These are phyloP conservation scores for Solanum chacoense DNA, from an alignment of 305 asterid species.

Conservation along the genomic window DNA sequence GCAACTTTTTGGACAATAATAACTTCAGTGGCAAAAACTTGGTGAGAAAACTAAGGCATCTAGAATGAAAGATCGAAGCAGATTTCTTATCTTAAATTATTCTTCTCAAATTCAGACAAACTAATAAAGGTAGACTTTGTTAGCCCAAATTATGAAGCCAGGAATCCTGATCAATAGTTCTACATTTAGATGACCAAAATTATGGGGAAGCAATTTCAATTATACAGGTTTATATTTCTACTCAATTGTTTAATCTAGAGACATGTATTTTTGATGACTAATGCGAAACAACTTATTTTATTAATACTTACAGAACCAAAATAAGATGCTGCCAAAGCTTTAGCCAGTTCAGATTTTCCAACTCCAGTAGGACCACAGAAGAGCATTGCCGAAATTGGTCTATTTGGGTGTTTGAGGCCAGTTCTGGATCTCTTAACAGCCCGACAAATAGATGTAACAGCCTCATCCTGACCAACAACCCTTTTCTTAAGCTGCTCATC, in stretches of 20 bases:
- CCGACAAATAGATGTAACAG: constrained; percentile 77
- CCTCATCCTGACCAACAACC: constrained; percentile 97
- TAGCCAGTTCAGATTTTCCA: constrained; percentile 94
- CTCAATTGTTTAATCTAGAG: neutral
- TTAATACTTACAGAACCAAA: constrained; percentile 83
- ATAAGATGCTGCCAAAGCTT: constrained; percentile 85
- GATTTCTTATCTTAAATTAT: neutral
- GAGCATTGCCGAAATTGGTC: constrained; percentile 97
- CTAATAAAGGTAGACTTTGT: neutral
- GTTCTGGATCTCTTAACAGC: constrained; percentile 97
- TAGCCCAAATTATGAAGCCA: neutral
- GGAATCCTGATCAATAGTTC: neutral
- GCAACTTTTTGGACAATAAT: neutral
- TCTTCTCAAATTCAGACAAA: neutral
- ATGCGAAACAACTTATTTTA: neutral
- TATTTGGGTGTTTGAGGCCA: constrained; percentile 85
- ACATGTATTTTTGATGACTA: neutral
- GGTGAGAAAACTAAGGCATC: neutral
- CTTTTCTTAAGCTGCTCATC: constrained; percentile 83
- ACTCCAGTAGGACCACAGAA: constrained; percentile 99
- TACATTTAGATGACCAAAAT: neutral
- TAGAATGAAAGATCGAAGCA: neutral
- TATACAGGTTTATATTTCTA: neutral
- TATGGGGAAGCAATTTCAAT: neutral
- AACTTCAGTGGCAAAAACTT: neutral